phyloP scores from a whole-genome alignment of 2,329 filamentous ascomycete genomes.

The Nothophoma quercina region DNA sequence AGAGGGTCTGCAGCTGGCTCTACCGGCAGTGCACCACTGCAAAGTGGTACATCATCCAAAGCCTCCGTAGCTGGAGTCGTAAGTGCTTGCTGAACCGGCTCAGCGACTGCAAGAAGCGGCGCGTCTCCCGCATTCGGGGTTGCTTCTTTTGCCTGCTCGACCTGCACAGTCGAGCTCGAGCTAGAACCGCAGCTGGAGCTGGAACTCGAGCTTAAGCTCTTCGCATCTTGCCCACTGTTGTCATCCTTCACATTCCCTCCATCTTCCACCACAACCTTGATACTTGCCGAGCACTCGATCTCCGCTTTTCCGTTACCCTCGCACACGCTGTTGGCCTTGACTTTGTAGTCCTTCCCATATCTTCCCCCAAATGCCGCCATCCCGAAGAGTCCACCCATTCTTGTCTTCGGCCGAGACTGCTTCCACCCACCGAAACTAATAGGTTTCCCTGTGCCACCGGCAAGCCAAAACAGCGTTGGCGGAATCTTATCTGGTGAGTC shows the following conservation, averaged over 20 bases:
- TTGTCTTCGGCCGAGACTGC: constrained; percentile 26
- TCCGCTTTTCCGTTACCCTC: not conserved
- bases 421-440: constrained; percentile 31
- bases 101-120: too few species aligned
- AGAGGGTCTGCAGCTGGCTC: not conserved
- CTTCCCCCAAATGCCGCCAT: constrained; percentile 31
- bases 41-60: not conserved
- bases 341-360: not conserved
- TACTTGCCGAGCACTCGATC: not conserved
- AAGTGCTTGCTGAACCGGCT: not conserved
- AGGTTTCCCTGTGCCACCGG: constrained; percentile 28
- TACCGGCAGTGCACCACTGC: constrained; percentile 10
- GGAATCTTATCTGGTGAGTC: constrained; percentile 22
- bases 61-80: not conserved
- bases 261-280: not conserved
- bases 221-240: not conserved
- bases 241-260: not conserved
- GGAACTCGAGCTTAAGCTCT: not conserved
- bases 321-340: not conserved
- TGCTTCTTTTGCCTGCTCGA: not conserved
- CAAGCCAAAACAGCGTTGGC: constrained; percentile 32
- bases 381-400: constrained; percentile 35
- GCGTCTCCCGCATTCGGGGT: not conserved
- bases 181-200: not conserved
- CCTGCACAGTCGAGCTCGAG: too few species aligned